phyloP scores from a whole-genome alignment of 73 alveolate species.

The Paramecium caudatum region DNA sequence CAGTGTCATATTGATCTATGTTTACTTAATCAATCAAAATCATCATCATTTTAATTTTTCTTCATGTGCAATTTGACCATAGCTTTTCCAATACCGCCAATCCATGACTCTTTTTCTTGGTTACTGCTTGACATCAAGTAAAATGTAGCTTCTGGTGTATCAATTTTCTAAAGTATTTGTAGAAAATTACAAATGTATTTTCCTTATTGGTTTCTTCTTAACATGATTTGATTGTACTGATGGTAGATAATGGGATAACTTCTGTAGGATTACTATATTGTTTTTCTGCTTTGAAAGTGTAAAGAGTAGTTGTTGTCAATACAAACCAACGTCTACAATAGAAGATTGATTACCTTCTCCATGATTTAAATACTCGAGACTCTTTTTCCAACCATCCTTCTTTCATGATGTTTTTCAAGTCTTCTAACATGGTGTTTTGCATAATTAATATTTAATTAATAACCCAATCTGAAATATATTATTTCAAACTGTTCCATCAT shows the following conservation, averaged over 20 bases:
- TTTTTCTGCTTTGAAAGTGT: conserved; percentile 85
- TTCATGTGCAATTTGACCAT: conserved; percentile 85
- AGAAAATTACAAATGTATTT: conserved; percentile 81
- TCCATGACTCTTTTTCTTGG: conserved; percentile 94
- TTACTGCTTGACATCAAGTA: conserved; percentile 86
- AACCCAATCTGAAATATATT: not conserved
- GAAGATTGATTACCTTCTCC: conserved; percentile 88
- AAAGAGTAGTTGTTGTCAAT: conserved; percentile 81
- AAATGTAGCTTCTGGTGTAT: conserved; percentile 81
- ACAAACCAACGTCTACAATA: conserved; percentile 87
- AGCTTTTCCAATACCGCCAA: conserved; percentile 96
- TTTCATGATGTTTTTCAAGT: conserved; percentile 81
- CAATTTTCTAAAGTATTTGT: conserved; percentile 83
- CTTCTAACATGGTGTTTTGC: conserved; percentile 61
- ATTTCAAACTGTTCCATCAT: too few relatives aligned
- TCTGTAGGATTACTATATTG: conserved; percentile 90
- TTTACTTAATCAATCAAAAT: conserved; percentile 16
- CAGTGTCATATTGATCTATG: too few relatives aligned
- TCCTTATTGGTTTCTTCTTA: conserved; percentile 86
- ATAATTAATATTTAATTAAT: not conserved
- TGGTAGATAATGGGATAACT: conserved; percentile 81
- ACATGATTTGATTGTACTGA: conserved; percentile 89
- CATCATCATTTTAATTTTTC: conserved; percentile 76
- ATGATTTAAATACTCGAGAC: conserved; percentile 85
- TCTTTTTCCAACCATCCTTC: conserved; percentile 94